Conservation (phyloP, 2,329 filamentous ascomycete genomes). For the Xylaria sp. region DNA sequence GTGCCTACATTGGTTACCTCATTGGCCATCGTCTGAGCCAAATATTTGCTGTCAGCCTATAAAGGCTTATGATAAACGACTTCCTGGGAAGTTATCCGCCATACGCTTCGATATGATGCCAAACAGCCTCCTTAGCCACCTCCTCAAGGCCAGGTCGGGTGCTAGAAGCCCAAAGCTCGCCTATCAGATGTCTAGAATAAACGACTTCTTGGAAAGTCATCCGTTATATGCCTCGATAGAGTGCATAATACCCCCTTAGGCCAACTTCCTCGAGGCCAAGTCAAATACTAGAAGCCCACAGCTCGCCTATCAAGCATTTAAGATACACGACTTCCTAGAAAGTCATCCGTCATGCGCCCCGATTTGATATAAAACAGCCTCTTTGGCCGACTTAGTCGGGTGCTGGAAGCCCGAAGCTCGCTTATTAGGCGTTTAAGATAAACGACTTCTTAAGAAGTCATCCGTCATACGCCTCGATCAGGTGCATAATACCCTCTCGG, state of each 20-base stretch:
- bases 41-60: slow-evolving; percentile 1
- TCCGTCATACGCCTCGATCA: slow-evolving; percentile 20
- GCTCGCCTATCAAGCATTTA: slow-evolving; percentile 6
- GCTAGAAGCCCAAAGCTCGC: slow-evolving; percentile 14
- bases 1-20: not conserved
- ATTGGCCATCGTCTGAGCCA: not conserved
- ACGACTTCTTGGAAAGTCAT: slow-evolving; percentile 10
- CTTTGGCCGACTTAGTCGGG: slow-evolving; percentile 10
- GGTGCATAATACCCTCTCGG: slow-evolving; percentile 20
- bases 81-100: slow-evolving; percentile 18
- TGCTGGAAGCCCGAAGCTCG: slow-evolving; percentile 4
- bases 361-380: not conserved
- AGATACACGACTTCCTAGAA: slow-evolving; percentile 12
- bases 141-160: slow-evolving; percentile 18
- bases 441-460: slow-evolving; percentile 17
- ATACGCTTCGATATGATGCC: slow-evolving; percentile 15
- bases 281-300: slow-evolving; percentile 19
- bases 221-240: not conserved
- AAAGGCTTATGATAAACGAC: slow-evolving; percentile 17
- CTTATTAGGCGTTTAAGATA: not conserved
- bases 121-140: slow-evolving; percentile 14
- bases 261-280: slow-evolving; percentile 11
- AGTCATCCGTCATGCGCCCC: not conserved
- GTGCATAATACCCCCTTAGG: slow-evolving; percentile 8
- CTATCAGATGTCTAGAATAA: slow-evolving; percentile 5